Evolutionary conservation across 2,329 filamentous ascomycete species (phyloP), one percentile per base, ranked within the genome.

Genomic region (Epichloe baconii): DNA sequence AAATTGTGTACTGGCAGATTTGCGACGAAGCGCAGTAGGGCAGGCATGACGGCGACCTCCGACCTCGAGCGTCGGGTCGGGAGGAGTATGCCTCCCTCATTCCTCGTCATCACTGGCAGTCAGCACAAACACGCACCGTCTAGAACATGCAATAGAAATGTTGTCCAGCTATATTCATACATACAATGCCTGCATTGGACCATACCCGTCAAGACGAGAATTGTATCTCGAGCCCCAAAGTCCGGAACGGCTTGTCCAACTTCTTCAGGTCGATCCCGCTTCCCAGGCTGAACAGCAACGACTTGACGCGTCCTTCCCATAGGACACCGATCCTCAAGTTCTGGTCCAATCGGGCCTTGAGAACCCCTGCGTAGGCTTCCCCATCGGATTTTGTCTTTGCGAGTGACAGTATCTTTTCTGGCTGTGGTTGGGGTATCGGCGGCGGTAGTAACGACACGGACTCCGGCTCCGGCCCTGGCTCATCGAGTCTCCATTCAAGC

Each of bases 291-390:
- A 97, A 94, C 52, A 98, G 76, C 53, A 98, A 71, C 58, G 95
- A 91, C 71, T 97, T 95, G 53, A 94, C 79, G 50, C 89, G 78
- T 2, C 91, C 90, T 66, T 97, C 91, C 91, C 93, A 98, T 21
- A 97, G 70, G 48, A 97, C 66, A 1, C 89, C 87, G 50, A 96
- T 80, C 56, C 84, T 83, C 71, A 88, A 83, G 58, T 90, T 86
- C 70, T 96, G 90, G 64, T 96, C 89, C 49, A 97, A 74, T 47
- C 87, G 80, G 44, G 90, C 85, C 68, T 97, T 98, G 57, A 98
- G 69, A 35, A 97, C 90, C 6, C 90, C 91, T 35, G 86, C 81
- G 53, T 88, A 86, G 56, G 85, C 81, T 23, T 87, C 79, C 41
- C 79, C 76, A 40, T 74, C 63, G 8, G 66, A 61, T 21, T 61